phyloP scores from a whole-genome alignment of 1,284 basidiomycete species.

The Takashimella tepidaria region DNA sequence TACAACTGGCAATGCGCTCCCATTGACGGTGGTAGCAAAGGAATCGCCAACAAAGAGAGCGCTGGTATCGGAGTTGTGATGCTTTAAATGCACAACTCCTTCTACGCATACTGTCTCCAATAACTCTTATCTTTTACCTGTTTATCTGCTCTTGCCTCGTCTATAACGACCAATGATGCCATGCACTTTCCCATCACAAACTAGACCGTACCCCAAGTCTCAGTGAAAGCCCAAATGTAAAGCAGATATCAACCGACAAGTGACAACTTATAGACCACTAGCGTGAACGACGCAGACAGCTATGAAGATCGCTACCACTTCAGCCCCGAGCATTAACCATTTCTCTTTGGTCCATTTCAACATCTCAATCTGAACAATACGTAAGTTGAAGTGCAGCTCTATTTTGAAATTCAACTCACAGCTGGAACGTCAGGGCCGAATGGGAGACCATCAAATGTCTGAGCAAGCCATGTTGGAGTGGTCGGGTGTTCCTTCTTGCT shows the following conservation, averaged over 20 bases:
- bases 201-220: no score
- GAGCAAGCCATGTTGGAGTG: slow-evolving; percentile 10
- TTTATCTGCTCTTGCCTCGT: background rate
- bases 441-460: slow-evolving; percentile 18
- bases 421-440: slow-evolving; percentile 21
- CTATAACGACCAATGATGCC: background rate
- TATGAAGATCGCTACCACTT: slow-evolving; percentile 13
- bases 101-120: no score
- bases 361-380: slow-evolving; percentile 4
- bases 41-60: slow-evolving; percentile 30
- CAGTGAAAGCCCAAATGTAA: no score
- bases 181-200: slow-evolving; percentile 1
- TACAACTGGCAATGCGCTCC: slow-evolving; percentile 87
- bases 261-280: slow-evolving; percentile 14
- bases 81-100: slow-evolving; percentile 31
- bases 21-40: slow-evolving; percentile 57
- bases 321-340: slow-evolving; percentile 16
- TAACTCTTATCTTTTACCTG: no score
- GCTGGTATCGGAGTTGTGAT: slow-evolving; percentile 48
- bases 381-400: no score
- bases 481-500: background rate
- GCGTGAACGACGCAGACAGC: slow-evolving; percentile 23
- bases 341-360: slow-evolving; percentile 12
- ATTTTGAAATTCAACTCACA: slow-evolving; percentile 14
- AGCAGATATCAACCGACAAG: no score